Evolutionary conservation across 305 asterid genomes (phyloP).

Genomic region (Fraxinus xanthoxyloides): DNA sequence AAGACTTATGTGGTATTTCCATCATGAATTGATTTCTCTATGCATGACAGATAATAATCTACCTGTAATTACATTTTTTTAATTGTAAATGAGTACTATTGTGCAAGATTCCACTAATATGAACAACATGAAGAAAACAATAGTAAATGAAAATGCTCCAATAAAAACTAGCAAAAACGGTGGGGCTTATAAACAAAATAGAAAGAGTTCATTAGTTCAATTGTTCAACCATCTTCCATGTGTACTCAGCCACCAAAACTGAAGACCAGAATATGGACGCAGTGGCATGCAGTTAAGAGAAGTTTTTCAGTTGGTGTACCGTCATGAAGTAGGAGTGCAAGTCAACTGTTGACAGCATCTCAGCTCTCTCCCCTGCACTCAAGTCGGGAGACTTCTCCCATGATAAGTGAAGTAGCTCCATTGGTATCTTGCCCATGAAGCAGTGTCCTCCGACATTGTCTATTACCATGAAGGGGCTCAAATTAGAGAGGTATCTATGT

Average conservation of each 20-base stretch:
- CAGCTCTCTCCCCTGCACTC: slow-evolving; percentile 79
- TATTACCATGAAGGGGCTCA: slow-evolving; percentile 33
- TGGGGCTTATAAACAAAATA: neutral
- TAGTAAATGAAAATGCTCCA: neutral
- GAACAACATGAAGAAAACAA: neutral
- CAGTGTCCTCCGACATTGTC: slow-evolving; percentile 77
- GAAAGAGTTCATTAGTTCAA: neutral
- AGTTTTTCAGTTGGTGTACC: slow-evolving; percentile 40
- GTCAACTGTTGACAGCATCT: slow-evolving; percentile 82
- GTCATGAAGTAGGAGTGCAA: slow-evolving; percentile 74
- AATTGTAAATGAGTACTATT: slow-evolving; percentile 18
- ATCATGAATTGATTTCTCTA: neutral
- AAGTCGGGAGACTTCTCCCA: slow-evolving; percentile 84
- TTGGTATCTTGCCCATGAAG: slow-evolving; percentile 79
- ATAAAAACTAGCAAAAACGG: neutral
- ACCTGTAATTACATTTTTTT: neutral
- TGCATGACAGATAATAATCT: neutral
- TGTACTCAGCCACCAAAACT: slow-evolving; percentile 14
- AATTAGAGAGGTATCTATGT: slow-evolving; percentile 18
- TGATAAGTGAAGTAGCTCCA: slow-evolving; percentile 77
- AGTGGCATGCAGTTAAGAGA: slow-evolving; percentile 11
- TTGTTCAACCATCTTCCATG: slow-evolving; percentile 9
- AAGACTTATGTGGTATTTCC: neutral
- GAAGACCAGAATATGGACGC: neutral
- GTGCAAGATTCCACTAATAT: neutral